Conservation (phyloP, 2,329 filamentous ascomycete genomes). For the Boeremia exigua region DNA sequence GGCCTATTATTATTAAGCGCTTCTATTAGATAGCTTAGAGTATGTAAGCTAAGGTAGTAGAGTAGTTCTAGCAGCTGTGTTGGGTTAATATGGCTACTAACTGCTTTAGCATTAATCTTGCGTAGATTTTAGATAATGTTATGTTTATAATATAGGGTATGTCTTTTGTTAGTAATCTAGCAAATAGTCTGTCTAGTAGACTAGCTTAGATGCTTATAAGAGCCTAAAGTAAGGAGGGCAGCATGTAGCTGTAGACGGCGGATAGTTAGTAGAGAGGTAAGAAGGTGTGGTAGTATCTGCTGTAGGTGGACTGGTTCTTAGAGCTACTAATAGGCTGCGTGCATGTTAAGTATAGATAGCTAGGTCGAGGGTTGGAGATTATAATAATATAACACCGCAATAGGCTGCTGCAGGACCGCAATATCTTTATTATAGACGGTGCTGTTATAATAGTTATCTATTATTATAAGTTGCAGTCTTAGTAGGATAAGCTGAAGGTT, state of each 20-base stretch:
- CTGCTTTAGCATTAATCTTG: neutral
- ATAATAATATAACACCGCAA: conserved; percentile 8
- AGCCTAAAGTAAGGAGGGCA: no score
- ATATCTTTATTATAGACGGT: conserved; percentile 27
- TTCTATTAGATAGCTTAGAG: neutral
- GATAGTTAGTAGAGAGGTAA: no score
- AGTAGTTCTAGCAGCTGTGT: no score
- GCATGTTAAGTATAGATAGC: neutral
- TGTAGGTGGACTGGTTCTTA: neutral
- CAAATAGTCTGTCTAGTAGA: neutral
- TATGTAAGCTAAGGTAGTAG: no score
- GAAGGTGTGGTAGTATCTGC: neutral
- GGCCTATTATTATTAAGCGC: no score
- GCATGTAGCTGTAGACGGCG: no score
- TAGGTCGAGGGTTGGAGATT: neutral
- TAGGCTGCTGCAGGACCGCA: conserved; percentile 23
- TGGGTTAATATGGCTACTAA: neutral
- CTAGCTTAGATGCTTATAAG: neutral
- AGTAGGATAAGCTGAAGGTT: conserved; percentile 32
- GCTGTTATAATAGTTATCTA: conserved; percentile 23
- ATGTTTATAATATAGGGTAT: neutral
- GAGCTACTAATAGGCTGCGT: neutral
- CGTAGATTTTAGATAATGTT: neutral
- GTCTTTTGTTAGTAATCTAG: neutral
- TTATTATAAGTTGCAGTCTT: conserved; percentile 34